phyloP scores from a whole-genome alignment of 225 moss, liverwort and hornwort species.

The Pseudoscleropodium purum region DNA sequence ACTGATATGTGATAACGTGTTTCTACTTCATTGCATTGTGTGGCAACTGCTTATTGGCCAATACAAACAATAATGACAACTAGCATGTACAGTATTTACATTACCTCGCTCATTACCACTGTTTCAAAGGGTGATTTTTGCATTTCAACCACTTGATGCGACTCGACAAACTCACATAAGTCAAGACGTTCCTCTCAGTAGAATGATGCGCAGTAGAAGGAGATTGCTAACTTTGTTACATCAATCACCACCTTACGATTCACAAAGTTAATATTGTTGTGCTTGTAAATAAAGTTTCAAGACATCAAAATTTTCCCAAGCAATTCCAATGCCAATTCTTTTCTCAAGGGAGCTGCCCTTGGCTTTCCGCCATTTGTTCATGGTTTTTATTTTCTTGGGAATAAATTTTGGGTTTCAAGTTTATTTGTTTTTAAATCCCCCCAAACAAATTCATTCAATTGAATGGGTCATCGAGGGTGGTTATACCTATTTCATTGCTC shows the following conservation, averaged over 20 bases:
- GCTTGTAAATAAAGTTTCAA: not conserved
- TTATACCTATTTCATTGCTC: too few relatives aligned
- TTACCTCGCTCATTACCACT: not conserved
- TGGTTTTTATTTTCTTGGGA: too few relatives aligned
- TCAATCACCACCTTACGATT: not conserved
- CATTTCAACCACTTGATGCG: not conserved
- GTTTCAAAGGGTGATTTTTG: not conserved
- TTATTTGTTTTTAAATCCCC: too few relatives aligned
- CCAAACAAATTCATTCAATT: too few relatives aligned
- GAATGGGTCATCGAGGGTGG: not conserved
- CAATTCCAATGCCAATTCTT: too few relatives aligned
- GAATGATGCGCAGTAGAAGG: not conserved
- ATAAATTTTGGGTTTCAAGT: too few relatives aligned
- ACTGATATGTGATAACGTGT: not conserved
- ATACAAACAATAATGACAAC: not conserved
- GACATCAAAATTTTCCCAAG: too few relatives aligned
- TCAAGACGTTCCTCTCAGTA: not conserved
- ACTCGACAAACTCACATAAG: not conserved
- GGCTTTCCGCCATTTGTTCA: too few relatives aligned
- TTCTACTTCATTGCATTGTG: not conserved
- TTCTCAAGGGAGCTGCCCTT: too few relatives aligned
- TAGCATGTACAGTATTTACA: not conserved
- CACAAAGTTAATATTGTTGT: not conserved
- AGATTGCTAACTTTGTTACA: not conserved
- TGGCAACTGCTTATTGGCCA: not conserved